Conservation (phyloP, 441 rosid genomes). For the Geranium incanum region DNA sequence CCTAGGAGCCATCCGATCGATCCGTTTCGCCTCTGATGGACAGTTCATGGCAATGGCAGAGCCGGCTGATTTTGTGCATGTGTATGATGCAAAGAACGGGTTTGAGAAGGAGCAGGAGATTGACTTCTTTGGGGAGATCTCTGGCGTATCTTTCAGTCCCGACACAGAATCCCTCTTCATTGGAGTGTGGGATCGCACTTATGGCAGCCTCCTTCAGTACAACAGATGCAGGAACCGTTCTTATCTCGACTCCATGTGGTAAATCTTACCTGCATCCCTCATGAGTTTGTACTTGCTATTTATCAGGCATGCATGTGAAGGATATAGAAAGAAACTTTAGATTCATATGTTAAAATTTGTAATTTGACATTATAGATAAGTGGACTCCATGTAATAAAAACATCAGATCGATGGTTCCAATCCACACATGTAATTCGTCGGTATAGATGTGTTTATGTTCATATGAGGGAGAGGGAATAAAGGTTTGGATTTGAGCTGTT, state of each 20-base stretch:
- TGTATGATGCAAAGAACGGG: conserved; percentile 27
- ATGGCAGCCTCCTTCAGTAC: conserved; percentile 32
- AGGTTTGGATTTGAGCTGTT: too few species aligned
- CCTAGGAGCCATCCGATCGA: conserved; percentile 32
- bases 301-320: not conserved
- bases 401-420: too few species aligned
- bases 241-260: conserved; percentile 43
- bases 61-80: conserved; percentile 32
- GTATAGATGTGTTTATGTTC: too few species aligned
- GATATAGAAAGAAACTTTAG: too few species aligned
- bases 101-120: conserved; percentile 28
- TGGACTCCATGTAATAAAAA: too few species aligned
- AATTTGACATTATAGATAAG: too few species aligned
- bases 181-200: conserved; percentile 35
- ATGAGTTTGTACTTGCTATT: not conserved
- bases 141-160: conserved; percentile 33
- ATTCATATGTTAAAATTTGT: too few species aligned
- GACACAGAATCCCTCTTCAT: conserved; percentile 30
- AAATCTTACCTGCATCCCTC: not conserved
- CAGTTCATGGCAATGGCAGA: too few species aligned
- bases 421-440: too few species aligned
- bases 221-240: conserved; percentile 29
- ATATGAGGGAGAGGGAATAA: too few species aligned
- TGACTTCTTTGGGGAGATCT: conserved; percentile 35
- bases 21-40: conserved; percentile 22